phyloP scores from a whole-genome alignment of 768 basidiomycete genomes.

The Cystobasidium tubakii region DNA sequence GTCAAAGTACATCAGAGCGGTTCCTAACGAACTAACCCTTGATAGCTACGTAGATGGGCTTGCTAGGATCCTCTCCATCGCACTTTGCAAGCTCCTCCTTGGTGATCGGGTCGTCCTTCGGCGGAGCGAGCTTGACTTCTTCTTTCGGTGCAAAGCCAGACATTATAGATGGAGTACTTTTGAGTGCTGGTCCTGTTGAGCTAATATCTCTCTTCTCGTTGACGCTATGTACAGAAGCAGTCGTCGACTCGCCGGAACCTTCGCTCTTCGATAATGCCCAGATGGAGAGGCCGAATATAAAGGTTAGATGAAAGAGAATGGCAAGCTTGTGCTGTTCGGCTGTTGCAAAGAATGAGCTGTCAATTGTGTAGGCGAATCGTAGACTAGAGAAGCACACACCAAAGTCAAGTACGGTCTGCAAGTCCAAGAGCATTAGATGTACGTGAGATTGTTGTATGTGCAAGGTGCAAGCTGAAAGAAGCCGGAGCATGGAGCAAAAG shows the following conservation, averaged over 20 bases:
- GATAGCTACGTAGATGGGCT: conserved; percentile 85
- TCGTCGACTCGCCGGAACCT: background rate
- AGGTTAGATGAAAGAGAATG: conserved; percentile 21
- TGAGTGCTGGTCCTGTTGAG: background rate
- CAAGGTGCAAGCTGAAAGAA: conserved; percentile 7
- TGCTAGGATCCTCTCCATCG: conserved; percentile 62
- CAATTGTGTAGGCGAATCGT: background rate
- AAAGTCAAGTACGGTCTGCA: conserved; percentile 18
- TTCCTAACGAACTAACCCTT: no score
- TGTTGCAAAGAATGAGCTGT: background rate
- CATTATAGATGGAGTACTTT: conserved; percentile 7
- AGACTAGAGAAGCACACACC: background rate
- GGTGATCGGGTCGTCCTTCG: conserved; percentile 73
- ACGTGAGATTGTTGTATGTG: background rate
- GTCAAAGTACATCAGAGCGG: no score
- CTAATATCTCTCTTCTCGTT: background rate
- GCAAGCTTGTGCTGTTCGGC: conserved; percentile 24
- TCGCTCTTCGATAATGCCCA: background rate
- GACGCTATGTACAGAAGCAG: background rate
- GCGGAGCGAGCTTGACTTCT: conserved; percentile 47
- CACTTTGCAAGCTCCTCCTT: conserved; percentile 62
- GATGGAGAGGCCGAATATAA: conserved; percentile 23
- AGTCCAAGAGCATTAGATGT: background rate
- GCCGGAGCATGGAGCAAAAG: background rate
- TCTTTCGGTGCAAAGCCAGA: conserved; percentile 31